Percentiles rank a stretch among this genome's conserved stretches.
These are phyloP conservation scores for Gracilaria gracilis DNA, from an alignment of 23 red algal genomes.

Conservation along the genomic window DNA sequence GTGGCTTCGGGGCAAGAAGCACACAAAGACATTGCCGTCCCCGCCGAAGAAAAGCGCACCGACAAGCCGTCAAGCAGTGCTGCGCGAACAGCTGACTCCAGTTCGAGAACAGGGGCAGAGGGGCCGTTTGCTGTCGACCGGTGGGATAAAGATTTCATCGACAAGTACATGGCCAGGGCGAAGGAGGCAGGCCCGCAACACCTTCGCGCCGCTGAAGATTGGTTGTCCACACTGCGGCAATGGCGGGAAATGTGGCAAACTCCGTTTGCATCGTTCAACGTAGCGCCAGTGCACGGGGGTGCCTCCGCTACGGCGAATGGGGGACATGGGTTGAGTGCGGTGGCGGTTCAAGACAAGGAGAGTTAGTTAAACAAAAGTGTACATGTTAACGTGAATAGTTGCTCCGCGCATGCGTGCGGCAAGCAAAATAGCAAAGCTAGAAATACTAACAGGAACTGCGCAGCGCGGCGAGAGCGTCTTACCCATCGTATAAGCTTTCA, in stretches of 20 bases:
- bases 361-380: slow-evolving; percentile 35
- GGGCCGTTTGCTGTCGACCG: not conserved
- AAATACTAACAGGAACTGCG: slow-evolving; percentile 4
- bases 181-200: slow-evolving; percentile 79
- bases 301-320: slow-evolving; percentile 2
- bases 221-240: slow-evolving; percentile 51
- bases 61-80: not conserved
- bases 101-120: not conserved
- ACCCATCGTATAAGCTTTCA: slow-evolving; percentile 16
- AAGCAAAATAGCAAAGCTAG: not conserved
- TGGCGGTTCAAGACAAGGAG: slow-evolving; percentile 25
- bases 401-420: not conserved
- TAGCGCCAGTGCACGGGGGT: not conserved
- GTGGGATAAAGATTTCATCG: slow-evolving; percentile 59
- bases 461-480: slow-evolving; percentile 10
- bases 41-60: not conserved
- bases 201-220: slow-evolving; percentile 63
- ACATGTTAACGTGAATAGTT: not conserved
- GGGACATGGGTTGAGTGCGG: not conserved
- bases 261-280: slow-evolving; percentile 56
- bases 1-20: not conserved
- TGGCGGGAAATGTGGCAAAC: slow-evolving; percentile 56
- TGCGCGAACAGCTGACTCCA: not conserved
- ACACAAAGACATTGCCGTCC: not conserved
- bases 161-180: slow-evolving; percentile 71